Conservation (phyloP, 1,284 basidiomycete species). For the Rhodotorula glutinis region DNA sequence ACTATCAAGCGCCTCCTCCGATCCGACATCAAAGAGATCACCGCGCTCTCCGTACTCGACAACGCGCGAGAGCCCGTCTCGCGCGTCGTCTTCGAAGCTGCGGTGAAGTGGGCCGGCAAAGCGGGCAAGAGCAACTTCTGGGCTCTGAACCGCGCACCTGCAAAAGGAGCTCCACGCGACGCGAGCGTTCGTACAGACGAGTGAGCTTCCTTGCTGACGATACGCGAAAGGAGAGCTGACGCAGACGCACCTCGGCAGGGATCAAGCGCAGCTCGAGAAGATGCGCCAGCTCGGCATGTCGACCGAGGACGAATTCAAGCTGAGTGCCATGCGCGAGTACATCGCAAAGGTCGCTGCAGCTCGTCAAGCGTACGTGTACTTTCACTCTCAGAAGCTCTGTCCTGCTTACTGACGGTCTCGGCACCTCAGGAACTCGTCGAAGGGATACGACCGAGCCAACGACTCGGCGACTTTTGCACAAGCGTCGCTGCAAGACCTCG, state of each 20-base stretch:
- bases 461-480: slow-evolving; percentile 56
- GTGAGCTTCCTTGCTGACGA: slow-evolving; percentile 51
- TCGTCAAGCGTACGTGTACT: slow-evolving; percentile 35
- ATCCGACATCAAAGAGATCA: slow-evolving; percentile 75
- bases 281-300: slow-evolving; percentile 79
- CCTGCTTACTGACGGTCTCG: too few relatives aligned
- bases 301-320: slow-evolving; percentile 70
- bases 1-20: slow-evolving; percentile 79
- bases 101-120: slow-evolving; percentile 75
- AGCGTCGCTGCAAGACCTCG: slow-evolving; percentile 72
- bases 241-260: slow-evolving; percentile 2
- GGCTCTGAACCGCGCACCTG: slow-evolving; percentile 61
- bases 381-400: neutral
- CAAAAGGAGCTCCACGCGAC: slow-evolving; percentile 54
- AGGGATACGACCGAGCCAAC: slow-evolving; percentile 52
- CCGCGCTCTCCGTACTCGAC: slow-evolving; percentile 68
- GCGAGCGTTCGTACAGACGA: slow-evolving; percentile 62
- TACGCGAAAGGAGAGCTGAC: neutral
- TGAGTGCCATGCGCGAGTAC: slow-evolving; percentile 80
- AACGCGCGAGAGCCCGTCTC: slow-evolving; percentile 75
- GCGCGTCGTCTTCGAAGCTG: slow-evolving; percentile 76
- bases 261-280: slow-evolving; percentile 40
- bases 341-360: slow-evolving; percentile 54
- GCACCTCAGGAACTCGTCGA: slow-evolving; percentile 10
- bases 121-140: slow-evolving; percentile 47